Conservation (phyloP, 2,329 filamentous ascomycete genomes). For the Ilyonectria destructans region DNA sequence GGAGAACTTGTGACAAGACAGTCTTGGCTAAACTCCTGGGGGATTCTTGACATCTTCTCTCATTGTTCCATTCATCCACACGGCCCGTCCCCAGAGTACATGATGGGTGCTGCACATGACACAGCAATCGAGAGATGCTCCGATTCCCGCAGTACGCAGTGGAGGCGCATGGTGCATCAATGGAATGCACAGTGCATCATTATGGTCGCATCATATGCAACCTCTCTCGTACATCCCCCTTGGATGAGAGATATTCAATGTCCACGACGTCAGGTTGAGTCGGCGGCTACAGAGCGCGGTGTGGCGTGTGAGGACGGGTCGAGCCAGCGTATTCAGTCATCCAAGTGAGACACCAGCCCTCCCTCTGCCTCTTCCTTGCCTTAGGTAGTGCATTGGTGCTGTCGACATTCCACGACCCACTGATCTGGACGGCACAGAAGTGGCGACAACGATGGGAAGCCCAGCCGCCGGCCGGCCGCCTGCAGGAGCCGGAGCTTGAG, state of each 20-base stretch:
- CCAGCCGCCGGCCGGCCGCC: not conserved
- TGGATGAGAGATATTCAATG: slow-evolving; percentile 35
- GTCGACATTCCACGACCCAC: slow-evolving; percentile 16
- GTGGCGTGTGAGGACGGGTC: slow-evolving; percentile 26
- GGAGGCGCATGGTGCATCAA: slow-evolving; percentile 27
- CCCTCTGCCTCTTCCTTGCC: slow-evolving; percentile 20
- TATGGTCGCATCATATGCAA: slow-evolving; percentile 39
- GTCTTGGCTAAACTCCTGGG: slow-evolving; percentile 3
- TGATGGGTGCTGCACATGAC: slow-evolving; percentile 3
- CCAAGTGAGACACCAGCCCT: slow-evolving; percentile 34
- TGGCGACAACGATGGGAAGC: slow-evolving; percentile 3
- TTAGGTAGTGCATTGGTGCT: slow-evolving; percentile 15
- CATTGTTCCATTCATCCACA: slow-evolving; percentile 14
- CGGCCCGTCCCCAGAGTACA: slow-evolving; percentile 5
- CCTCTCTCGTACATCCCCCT: slow-evolving; percentile 40
- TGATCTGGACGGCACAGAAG: slow-evolving; percentile 4
- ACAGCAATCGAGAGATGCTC: not conserved
- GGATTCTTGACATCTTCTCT: not conserved
- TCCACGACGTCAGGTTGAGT: slow-evolving; percentile 39
- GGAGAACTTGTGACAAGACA: not conserved
- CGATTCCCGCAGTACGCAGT: slow-evolving; percentile 26
- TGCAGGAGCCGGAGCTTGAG: not conserved
- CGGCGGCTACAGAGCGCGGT: slow-evolving; percentile 31
- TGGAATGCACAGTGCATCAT: slow-evolving; percentile 22
- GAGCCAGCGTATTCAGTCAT: slow-evolving; percentile 33